phyloP scores from a whole-genome alignment of 108 stramenopile species.

The Epithemia pelagica region DNA sequence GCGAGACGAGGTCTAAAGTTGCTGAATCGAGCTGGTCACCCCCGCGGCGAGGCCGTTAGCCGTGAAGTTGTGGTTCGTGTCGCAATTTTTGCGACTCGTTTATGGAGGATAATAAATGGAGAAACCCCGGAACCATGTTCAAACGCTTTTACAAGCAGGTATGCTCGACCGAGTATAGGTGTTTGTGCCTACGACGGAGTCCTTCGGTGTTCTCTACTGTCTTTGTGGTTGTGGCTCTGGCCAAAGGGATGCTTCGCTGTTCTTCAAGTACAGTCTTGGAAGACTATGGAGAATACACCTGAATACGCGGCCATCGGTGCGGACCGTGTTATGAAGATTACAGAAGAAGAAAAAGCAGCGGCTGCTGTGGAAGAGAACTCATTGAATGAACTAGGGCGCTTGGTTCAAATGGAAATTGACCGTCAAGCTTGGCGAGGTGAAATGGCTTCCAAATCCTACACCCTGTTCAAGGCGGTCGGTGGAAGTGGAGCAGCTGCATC shows the following conservation, averaged over 20 bases:
- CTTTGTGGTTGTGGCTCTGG: slow-evolving; percentile 85
- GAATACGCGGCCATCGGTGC: slow-evolving; percentile 53
- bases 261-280: slow-evolving; percentile 36
- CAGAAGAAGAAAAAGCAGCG: slow-evolving; percentile 62
- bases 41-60: slow-evolving; percentile 26
- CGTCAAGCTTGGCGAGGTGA: slow-evolving; percentile 80
- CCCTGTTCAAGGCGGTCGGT: slow-evolving; percentile 33
- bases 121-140: slow-evolving; percentile 15
- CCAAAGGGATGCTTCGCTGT: slow-evolving; percentile 47
- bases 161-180: slow-evolving; percentile 15
- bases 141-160: background rate
- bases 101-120: slow-evolving; percentile 86
- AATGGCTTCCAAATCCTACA: slow-evolving; percentile 57
- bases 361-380: slow-evolving; percentile 49
- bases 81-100: slow-evolving; percentile 64
- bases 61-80: slow-evolving; percentile 55
- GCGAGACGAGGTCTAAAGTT: slow-evolving; percentile 64
- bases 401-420: slow-evolving; percentile 55
- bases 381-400: slow-evolving; percentile 34
- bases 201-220: slow-evolving; percentile 61
- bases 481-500: slow-evolving; percentile 7
- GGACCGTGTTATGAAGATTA: slow-evolving; percentile 62
- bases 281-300: slow-evolving; percentile 43
- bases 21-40: slow-evolving; percentile 54
- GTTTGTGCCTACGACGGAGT: slow-evolving; percentile 62